Evolutionary conservation across 495 filamentous ascomycete genomes (phyloP), one percentile per base, ranked within the genome.

Genomic region (Stereocaulon alpinum): DNA sequence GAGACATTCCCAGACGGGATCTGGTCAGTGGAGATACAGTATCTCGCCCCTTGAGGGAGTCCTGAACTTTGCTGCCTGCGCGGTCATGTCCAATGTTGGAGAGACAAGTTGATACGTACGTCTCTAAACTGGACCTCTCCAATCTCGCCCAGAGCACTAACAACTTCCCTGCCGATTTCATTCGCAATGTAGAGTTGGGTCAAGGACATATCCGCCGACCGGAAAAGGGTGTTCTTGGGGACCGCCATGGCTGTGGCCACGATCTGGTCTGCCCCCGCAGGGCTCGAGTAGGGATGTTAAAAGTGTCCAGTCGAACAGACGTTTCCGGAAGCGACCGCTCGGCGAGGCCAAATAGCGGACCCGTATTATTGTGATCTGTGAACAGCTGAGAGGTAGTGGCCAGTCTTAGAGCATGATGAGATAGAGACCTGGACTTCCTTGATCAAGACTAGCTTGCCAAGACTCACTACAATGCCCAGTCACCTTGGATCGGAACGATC

Each of bases 191-290:
- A 99, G 66, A 99, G 86, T 82, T 97, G 93, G 70, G 94, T 94
- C 82, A 99, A 85, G 81, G 90, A 95, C 93, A 99, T 99, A 75
- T 97, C 91, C 87, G 90, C 86, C 70, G 94, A 97, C 79, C 94
- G 93, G 86, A 99, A 96, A 78, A 96, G 86, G 74, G 89, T 95
- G 74, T 97, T 91, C 76, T 86, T 80, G 40, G 69, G 77, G 27
- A 70, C 64, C 58, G 71, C 78, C 80, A 83, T 83, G 18, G 40
- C 37, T 34, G 17, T 22, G 49, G 27, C 20, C 34, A 37, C 34
- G 34, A 37, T 37, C 34, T 34, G 18, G 20, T 29, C 17, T 40
- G 20, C 20, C 57, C 57, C 20, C 57, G 9, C 30, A 37, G 48
- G 40, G 57, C 40, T 53, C 14, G n/a, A 37, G 9, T 43, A 4